These are phyloP conservation scores for Melanopsichium pennsylvanicum DNA, from an alignment of 1,284 basidiomycete species.

Conservation along the genomic window DNA sequence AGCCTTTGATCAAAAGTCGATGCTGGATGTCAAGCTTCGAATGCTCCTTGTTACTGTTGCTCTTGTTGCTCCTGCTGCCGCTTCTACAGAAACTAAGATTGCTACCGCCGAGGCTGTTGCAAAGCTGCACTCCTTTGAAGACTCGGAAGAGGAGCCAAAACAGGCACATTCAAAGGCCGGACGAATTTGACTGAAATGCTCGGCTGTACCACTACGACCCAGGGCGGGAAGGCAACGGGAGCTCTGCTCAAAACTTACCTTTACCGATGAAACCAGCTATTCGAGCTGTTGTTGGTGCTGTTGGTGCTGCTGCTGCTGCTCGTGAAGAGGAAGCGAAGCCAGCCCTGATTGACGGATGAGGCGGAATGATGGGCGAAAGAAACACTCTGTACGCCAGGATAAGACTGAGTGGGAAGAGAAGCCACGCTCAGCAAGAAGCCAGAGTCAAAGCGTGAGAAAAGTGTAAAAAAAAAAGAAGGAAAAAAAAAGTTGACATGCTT, in stretches of 20 bases:
- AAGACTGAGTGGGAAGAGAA: constrained; percentile 1
- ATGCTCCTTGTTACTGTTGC: not conserved
- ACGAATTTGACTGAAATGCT: not conserved
- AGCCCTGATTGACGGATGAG: constrained; percentile 15
- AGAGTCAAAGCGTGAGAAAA: constrained; percentile 12
- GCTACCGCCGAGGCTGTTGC: not conserved
- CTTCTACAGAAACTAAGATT: no score
- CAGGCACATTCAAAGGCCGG: no score
- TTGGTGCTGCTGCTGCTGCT: constrained; percentile 26
- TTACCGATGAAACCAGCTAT: constrained; percentile 9
- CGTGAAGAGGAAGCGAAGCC: constrained; percentile 29
- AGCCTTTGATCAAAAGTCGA: not conserved
- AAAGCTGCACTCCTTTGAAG: not conserved
- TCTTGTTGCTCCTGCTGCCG: not conserved
- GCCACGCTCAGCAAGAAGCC: not conserved
- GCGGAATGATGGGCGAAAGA: constrained; percentile 30
- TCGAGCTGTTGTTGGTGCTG: not conserved
- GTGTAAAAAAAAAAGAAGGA: not conserved
- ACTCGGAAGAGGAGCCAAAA: no score
- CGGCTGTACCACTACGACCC: constrained; percentile 2
- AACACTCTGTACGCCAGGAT: not conserved
- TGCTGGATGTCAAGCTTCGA: not conserved
- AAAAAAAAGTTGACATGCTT: constrained; percentile 6
- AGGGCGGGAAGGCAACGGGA: constrained; percentile 7
- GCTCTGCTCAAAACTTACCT: constrained; percentile 24